Evolutionary conservation across 495 filamentous ascomycete genomes (phyloP).

Genomic region (Xylaria castorea): DNA sequence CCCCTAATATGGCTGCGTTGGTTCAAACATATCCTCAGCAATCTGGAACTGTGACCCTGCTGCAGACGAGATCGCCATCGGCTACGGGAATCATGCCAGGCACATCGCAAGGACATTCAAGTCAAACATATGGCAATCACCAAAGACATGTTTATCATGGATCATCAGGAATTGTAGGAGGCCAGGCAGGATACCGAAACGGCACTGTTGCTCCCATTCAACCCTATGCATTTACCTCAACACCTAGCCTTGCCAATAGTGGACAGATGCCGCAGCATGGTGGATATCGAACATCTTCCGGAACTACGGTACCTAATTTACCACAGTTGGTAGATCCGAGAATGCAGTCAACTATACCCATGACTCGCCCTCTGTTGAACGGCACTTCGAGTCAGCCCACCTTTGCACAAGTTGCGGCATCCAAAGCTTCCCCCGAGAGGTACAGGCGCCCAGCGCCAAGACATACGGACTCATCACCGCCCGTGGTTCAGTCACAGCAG

Average conservation of each 20-base stretch:
- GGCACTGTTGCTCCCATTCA: conserved; percentile 72
- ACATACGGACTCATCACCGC: conserved; percentile 46
- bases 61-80: conserved; percentile 77
- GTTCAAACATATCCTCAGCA: conserved; percentile 89
- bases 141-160: conserved; percentile 71
- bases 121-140: conserved; percentile 63
- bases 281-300: conserved; percentile 70
- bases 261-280: conserved; percentile 63
- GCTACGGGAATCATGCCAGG: conserved; percentile 70
- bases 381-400: conserved; percentile 43
- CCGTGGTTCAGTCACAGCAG: conserved; percentile 37
- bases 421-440: conserved; percentile 59
- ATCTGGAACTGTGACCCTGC: conserved; percentile 78
- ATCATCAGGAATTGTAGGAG: conserved; percentile 52
- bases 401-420: conserved; percentile 43
- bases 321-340: conserved; percentile 56
- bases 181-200: conserved; percentile 70
- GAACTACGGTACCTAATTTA: conserved; percentile 65
- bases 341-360: conserved; percentile 44
- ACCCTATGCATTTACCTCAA: conserved; percentile 84
- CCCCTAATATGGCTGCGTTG: conserved; percentile 80
- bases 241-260: conserved; percentile 68
- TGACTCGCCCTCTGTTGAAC: conserved; percentile 44
- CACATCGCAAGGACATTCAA: conserved; percentile 57
- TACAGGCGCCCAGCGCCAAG: conserved; percentile 59